phyloP scores from a whole-genome alignment of 805 yeast genomes.

The Metschnikowia sp. region DNA sequence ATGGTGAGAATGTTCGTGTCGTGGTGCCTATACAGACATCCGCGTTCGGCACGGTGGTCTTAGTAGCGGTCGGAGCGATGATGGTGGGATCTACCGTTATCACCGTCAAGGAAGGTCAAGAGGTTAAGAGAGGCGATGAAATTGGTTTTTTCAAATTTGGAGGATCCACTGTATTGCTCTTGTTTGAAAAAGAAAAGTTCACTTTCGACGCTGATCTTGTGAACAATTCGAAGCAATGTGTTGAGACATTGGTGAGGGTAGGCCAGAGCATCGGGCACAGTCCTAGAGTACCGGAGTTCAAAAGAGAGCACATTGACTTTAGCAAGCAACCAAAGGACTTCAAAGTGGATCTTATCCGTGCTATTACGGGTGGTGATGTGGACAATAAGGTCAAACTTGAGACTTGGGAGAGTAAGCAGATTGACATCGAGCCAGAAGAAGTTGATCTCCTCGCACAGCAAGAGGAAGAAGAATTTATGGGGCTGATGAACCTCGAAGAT shows the following conservation, averaged over 20 bases:
- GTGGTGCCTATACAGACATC: constrained; percentile 72
- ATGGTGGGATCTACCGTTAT: constrained; percentile 92
- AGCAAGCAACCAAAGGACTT: constrained; percentile 44
- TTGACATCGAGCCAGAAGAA: constrained; percentile 23
- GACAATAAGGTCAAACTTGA: constrained; percentile 27
- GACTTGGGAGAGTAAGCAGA: constrained; percentile 37
- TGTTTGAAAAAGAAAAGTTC: constrained; percentile 53
- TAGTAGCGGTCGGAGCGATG: constrained; percentile 94
- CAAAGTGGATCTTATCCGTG: constrained; percentile 50
- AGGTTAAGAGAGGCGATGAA: constrained; percentile 69
- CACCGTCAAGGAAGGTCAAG: constrained; percentile 59
- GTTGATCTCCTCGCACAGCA: constrained; percentile 18
- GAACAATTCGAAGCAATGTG: constrained; percentile 59
- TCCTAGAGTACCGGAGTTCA: constrained; percentile 45
- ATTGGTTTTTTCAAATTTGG: constrained; percentile 95
- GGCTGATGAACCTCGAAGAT: background rate
- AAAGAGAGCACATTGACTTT: constrained; percentile 46
- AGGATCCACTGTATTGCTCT: constrained; percentile 77
- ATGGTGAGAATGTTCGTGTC: constrained; percentile 84
- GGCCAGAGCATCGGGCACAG: constrained; percentile 91
- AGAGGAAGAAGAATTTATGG: constrained; percentile 14
- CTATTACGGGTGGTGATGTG: constrained; percentile 54
- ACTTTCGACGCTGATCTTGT: constrained; percentile 71
- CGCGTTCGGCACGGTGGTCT: constrained; percentile 72
- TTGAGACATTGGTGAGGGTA: constrained; percentile 82